Conservation (phyloP, 192 early-diverging fungal genomes). For the Coemansia aciculifera region DNA sequence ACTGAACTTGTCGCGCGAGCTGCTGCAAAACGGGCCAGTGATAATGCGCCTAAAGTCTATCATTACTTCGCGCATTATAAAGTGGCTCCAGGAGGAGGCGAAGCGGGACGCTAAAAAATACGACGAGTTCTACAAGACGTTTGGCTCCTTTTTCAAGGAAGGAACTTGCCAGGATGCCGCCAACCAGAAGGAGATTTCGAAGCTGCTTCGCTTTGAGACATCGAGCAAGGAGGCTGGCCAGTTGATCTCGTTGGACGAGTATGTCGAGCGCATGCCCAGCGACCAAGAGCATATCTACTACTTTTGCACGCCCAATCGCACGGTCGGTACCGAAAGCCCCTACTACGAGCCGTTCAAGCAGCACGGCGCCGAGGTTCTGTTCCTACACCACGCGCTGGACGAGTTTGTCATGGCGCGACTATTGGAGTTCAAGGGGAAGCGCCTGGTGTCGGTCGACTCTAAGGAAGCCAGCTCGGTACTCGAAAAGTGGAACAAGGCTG, state of each 20-base stretch:
- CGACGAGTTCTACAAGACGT: conserved; percentile 70
- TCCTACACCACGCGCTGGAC: conserved; percentile 73
- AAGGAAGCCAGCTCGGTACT: conserved; percentile 70
- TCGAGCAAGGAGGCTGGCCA: conserved; percentile 57
- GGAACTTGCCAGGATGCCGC: conserved; percentile 84
- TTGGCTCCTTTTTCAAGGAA: conserved; percentile 76
- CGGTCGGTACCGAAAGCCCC: conserved; percentile 78
- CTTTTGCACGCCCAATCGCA: conserved; percentile 69
- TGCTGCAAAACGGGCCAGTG: conserved; percentile 82
- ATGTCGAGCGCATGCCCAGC: conserved; percentile 85
- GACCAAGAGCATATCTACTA: conserved; percentile 91
- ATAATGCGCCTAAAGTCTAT: conserved; percentile 85
- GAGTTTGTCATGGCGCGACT: conserved; percentile 77
- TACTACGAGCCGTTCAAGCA: conserved; percentile 88
- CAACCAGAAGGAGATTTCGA: conserved; percentile 72
- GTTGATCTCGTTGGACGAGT: conserved; percentile 67
- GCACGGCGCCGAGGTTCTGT: conserved; percentile 87
- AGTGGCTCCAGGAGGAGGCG: conserved; percentile 75
- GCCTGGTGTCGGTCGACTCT: conserved; percentile 60
- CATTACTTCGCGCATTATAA: conserved; percentile 85
- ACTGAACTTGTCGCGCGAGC: conserved; percentile 97
- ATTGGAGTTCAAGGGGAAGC: conserved; percentile 71
- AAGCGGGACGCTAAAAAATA: conserved; percentile 67
- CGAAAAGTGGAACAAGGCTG: conserved; percentile 65
- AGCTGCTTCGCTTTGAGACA: conserved; percentile 80